Evolutionary conservation across 345 rosid species (phyloP).

Genomic region (Bruguiera gymnorhiza): DNA sequence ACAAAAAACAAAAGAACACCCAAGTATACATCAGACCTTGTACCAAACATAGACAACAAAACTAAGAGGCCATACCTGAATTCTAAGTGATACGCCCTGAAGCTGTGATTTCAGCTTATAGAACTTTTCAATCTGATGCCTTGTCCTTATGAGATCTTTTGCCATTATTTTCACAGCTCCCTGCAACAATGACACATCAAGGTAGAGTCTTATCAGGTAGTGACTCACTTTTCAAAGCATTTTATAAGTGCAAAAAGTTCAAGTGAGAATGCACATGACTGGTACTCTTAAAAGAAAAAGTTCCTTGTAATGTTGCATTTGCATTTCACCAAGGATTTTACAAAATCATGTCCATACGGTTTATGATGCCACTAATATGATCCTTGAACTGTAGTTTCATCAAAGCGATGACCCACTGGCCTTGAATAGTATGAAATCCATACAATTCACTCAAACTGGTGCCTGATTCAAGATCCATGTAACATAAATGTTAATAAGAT

Average conservation of each 20-base stretch:
- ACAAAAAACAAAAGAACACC: not conserved
- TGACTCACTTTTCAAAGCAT: not conserved
- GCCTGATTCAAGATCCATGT: too few relatives aligned
- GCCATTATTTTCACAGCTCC: conserved; percentile 99
- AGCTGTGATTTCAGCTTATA: conserved; percentile 93
- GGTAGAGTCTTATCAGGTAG: not conserved
- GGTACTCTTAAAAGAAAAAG: too few relatives aligned
- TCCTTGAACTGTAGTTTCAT: too few relatives aligned
- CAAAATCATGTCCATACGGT: too few relatives aligned
- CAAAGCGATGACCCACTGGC: too few relatives aligned
- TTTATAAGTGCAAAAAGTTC: not conserved
- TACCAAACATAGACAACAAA: not conserved
- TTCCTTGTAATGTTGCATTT: too few relatives aligned
- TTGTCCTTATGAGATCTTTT: conserved; percentile 88
- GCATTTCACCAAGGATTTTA: too few relatives aligned
- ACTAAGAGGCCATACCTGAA: conserved; percentile 49
- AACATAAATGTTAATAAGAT: too few relatives aligned
- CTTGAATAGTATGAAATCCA: too few relatives aligned
- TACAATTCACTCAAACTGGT: too few relatives aligned
- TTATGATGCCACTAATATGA: too few relatives aligned
- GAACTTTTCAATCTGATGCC: conserved; percentile 93
- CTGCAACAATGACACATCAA: conserved; percentile 35
- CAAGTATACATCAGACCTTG: not conserved
- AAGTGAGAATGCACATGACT: too few relatives aligned
- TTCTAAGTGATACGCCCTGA: conserved; percentile 93